A percentile compares a stretch with the other conserved stretches of the same genome.
These are phyloP conservation scores for Plantago elongata DNA, from an alignment of 257 asterid genomes.

Conservation along the genomic window DNA sequence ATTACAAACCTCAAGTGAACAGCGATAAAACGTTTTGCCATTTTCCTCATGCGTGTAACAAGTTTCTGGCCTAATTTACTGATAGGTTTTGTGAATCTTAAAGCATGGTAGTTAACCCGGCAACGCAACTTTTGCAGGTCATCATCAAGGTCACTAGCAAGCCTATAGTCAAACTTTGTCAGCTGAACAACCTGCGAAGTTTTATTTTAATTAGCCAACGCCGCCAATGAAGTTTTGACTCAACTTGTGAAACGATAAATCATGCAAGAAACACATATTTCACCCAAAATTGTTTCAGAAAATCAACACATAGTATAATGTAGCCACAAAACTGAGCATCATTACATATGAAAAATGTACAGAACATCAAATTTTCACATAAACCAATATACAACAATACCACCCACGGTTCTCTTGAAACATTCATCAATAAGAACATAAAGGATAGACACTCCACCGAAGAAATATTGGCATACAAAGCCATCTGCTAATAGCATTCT, in stretches of 20 bases:
- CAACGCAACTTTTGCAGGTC: slow-evolving; percentile 91
- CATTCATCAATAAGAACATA: too few relatives aligned
- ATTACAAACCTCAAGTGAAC: slow-evolving; percentile 81
- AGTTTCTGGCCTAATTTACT: slow-evolving; percentile 75
- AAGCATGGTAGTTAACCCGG: slow-evolving; percentile 89
- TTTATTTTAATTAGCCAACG: slow-evolving; percentile 16
- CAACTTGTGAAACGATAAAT: slow-evolving; percentile 10
- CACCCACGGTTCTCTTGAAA: too few relatives aligned
- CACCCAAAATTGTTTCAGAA: background rate
- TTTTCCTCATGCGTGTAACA: slow-evolving; percentile 74
- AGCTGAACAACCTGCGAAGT: slow-evolving; percentile 88
- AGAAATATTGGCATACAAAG: background rate
- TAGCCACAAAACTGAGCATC: background rate
- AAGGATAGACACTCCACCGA: background rate
- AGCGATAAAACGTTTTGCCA: slow-evolving; percentile 82
- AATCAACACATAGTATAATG: background rate
- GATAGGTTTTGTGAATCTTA: slow-evolving; percentile 81
- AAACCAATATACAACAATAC: too few relatives aligned
- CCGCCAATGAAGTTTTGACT: slow-evolving; percentile 10
- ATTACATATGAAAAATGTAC: too few relatives aligned
- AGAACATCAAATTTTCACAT: too few relatives aligned
- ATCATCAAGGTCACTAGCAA: slow-evolving; percentile 77
- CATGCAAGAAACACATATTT: slow-evolving; percentile 1
- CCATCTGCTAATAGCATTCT: background rate
- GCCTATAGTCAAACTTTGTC: slow-evolving; percentile 98